These are phyloP conservation scores for Neoscytalidium dimidiatum DNA, from an alignment of 2,329 filamentous ascomycete genomes.

Conservation along the genomic window DNA sequence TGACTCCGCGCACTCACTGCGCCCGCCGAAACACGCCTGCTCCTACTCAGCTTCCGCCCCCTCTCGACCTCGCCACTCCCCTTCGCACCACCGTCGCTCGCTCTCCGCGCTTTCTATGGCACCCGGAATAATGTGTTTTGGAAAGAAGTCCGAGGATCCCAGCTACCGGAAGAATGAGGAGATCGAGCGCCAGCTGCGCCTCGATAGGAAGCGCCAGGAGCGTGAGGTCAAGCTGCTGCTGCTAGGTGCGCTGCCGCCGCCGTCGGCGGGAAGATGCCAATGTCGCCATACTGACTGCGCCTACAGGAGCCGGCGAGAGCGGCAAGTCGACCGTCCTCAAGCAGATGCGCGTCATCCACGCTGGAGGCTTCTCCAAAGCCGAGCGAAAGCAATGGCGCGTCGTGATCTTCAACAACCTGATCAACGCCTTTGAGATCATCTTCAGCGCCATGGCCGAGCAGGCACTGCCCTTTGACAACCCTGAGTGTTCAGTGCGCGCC, in stretches of 20 bases:
- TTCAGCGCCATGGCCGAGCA: conserved; percentile 89
- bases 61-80: neutral
- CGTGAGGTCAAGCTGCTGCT: conserved; percentile 93
- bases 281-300: conserved; percentile 4
- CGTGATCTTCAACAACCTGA: conserved; percentile 92
- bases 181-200: conserved; percentile 82
- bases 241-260: conserved; percentile 66
- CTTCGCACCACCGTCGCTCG: neutral
- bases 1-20: neutral
- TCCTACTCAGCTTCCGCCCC: neutral
- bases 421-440: conserved; percentile 89
- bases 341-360: conserved; percentile 98
- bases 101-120: conserved; percentile 22
- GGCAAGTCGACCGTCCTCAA: conserved; percentile 97
- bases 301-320: conserved; percentile 84
- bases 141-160: conserved; percentile 51
- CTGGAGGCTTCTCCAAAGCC: conserved; percentile 83
- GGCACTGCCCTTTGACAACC: conserved; percentile 73
- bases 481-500: conserved; percentile 70
- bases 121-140: conserved; percentile 51
- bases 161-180: conserved; percentile 59
- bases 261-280: neutral
- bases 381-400: conserved; percentile 94
- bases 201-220: conserved; percentile 83
- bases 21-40: neutral